Conservation (phyloP, 805 yeast genomes). For the Schwanniomyces vanrijiae region DNA sequence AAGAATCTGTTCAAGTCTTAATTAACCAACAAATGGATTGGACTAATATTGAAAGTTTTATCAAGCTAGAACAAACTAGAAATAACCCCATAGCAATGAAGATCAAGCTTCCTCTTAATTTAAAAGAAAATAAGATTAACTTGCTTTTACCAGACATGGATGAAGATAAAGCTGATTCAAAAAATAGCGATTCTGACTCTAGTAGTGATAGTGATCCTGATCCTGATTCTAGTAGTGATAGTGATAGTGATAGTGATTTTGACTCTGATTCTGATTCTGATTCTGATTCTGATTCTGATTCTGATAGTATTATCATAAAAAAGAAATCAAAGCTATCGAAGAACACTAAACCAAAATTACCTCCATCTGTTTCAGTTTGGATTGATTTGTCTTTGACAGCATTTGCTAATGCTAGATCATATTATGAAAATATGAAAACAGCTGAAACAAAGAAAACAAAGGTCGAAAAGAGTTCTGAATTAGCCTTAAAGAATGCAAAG, state of each 20-base stretch:
- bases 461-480: slow-evolving; percentile 72
- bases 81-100: slow-evolving; percentile 62
- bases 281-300: slow-evolving; percentile 36
- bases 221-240: slow-evolving; percentile 8
- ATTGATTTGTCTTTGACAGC: slow-evolving; percentile 75
- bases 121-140: slow-evolving; percentile 66
- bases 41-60: slow-evolving; percentile 79
- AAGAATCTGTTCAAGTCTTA: slow-evolving; percentile 60
- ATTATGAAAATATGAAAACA: slow-evolving; percentile 71
- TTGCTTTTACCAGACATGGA: slow-evolving; percentile 54
- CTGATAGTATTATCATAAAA: slow-evolving; percentile 18
- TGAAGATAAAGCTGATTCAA: slow-evolving; percentile 20
- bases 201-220: slow-evolving; percentile 10
- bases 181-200: slow-evolving; percentile 7
- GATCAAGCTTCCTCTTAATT: slow-evolving; percentile 67
- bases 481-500: slow-evolving; percentile 84
- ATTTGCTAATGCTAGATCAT: slow-evolving; percentile 83
- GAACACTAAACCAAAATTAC: not conserved
- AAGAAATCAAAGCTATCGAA: slow-evolving; percentile 9
- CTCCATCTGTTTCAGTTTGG: slow-evolving; percentile 45
- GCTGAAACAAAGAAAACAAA: slow-evolving; percentile 78
- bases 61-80: slow-evolving; percentile 65
- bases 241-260: slow-evolving; percentile 11
- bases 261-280: slow-evolving; percentile 28
- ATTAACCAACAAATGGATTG: slow-evolving; percentile 90